Percentiles rank a stretch among this genome's conserved stretches.
Conservation (phyloP, 2,329 filamentous ascomycete species). For the Moelleriella libera region DNA sequence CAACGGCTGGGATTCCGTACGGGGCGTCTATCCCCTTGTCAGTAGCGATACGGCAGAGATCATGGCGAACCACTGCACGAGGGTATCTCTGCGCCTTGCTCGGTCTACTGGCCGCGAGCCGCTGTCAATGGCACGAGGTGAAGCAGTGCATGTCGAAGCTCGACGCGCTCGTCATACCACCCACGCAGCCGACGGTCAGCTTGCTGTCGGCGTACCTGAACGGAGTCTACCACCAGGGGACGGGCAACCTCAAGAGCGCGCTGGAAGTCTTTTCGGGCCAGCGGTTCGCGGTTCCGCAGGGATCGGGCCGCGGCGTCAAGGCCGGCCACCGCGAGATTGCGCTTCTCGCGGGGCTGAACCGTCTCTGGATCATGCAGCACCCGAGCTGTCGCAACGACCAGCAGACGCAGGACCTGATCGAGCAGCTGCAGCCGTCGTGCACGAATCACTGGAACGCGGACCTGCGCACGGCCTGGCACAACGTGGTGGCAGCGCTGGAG, state of each 20-base stretch:
- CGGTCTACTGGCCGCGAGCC: conserved; percentile 54
- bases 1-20: conserved; percentile 20
- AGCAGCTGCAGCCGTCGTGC: conserved; percentile 54
- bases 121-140: conserved; percentile 56
- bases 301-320: conserved; percentile 20
- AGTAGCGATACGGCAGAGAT: conserved; percentile 40
- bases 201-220: conserved; percentile 55
- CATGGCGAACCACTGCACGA: conserved; percentile 52
- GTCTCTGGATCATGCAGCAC: conserved; percentile 59
- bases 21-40: conserved; percentile 36
- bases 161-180: conserved; percentile 25
- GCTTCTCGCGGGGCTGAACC: conserved; percentile 53
- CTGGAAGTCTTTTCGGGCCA: conserved; percentile 50
- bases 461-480: conserved; percentile 63
- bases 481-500: conserved; percentile 55
- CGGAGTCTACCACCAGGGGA: conserved; percentile 64
- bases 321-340: conserved; percentile 48
- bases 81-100: conserved; percentile 60
- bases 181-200: conserved; percentile 24
- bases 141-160: conserved; percentile 41
- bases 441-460: conserved; percentile 56
- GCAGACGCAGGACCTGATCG: conserved; percentile 45
- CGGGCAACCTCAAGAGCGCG: conserved; percentile 57
- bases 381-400: conserved; percentile 40
- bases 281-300: conserved; percentile 32